Evolutionary conservation across 164 flowering plant genomes (phyloP).

Genomic region (Tinospora cordifolia): DNA sequence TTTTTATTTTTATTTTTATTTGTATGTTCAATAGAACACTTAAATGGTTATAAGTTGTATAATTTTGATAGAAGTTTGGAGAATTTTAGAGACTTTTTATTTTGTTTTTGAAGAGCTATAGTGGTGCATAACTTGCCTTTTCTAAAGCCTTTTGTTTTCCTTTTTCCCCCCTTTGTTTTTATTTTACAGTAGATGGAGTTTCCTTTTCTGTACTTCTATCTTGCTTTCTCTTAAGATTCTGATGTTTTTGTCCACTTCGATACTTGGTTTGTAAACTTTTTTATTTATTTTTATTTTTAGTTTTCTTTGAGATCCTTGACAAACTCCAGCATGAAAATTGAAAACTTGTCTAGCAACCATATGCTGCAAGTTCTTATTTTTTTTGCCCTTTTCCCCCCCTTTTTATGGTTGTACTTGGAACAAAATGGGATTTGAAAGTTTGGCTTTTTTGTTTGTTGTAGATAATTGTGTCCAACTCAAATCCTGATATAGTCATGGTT

Average conservation of each 20-base stretch:
- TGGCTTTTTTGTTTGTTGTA: slow-evolving; percentile 26
- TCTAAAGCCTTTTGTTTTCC: not conserved
- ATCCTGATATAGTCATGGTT: slow-evolving; percentile 98
- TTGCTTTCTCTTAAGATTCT: not conserved
- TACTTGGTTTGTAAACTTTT: not conserved
- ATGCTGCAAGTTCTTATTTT: not conserved
- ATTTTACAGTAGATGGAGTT: not conserved
- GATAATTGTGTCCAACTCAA: slow-evolving; percentile 85
- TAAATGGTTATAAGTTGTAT: too few relatives aligned
- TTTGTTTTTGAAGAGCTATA: too few relatives aligned
- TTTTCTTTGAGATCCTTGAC: too few relatives aligned
- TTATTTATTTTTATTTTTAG: too few relatives aligned
- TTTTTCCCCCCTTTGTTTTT: not conserved
- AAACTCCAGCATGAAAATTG: not conserved
- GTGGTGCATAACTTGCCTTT: too few relatives aligned
- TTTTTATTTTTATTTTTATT: too few relatives aligned
- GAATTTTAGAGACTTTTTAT: too few relatives aligned
- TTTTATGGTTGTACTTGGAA: not conserved
- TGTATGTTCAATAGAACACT: too few relatives aligned
- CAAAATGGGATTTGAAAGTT: not conserved
- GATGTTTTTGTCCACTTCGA: not conserved
- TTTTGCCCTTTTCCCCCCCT: not conserved
- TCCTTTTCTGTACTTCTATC: not conserved
- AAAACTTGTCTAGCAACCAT: not conserved
- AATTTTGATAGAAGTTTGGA: too few relatives aligned